Evolutionary conservation across 129 eudicot species (phyloP), one percentile per base, ranked within the genome.

Genomic region (Gnaphalium uliginosum): DNA sequence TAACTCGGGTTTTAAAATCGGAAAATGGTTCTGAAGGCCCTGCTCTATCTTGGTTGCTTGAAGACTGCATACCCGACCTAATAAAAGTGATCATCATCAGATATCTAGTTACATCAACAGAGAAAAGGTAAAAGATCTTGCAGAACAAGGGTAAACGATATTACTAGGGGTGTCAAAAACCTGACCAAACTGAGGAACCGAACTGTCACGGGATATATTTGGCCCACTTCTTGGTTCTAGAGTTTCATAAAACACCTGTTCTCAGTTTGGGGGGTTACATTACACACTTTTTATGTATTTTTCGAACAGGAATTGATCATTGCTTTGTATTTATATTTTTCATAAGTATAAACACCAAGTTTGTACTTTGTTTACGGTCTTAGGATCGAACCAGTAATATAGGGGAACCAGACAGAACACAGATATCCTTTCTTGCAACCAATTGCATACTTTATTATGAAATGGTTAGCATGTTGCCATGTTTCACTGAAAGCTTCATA

Each of bases 21-120:
- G 98, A 88, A 81, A 93, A 86, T 13, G 98, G 60, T 68, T 93
- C 96, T 23, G 98, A 93, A 61, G 98, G 87, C 24, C 98, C 96
- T 39, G 95, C 96, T 82, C 90, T 83, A 75, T 90, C 98, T 66
- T 88, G 90, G 80, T 76, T 86, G 79, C 70, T 79, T 4, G 92
- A 85, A 56, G 89, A 78, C 50, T 84, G 96, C 82, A 51, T 75
- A 64, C 88, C 87, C 30, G 89, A 79, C 85, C 89, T 89, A 46
- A 83, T 60, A 70, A 9, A 83, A 66, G 21, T 17, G 2, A 63
- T 58, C 10, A 78, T 70, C 19, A 15, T 14, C n/a, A n/a, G n/a
- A 76, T 35, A 21, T 23, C 68, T 8, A 1, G 46, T 59, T 68
- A 62, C 58, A 35, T 60, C 48, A 19, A 71, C 14, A 8, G 4